phyloP scores from a whole-genome alignment of 768 basidiomycete species.

The Hericium erinaceus region DNA sequence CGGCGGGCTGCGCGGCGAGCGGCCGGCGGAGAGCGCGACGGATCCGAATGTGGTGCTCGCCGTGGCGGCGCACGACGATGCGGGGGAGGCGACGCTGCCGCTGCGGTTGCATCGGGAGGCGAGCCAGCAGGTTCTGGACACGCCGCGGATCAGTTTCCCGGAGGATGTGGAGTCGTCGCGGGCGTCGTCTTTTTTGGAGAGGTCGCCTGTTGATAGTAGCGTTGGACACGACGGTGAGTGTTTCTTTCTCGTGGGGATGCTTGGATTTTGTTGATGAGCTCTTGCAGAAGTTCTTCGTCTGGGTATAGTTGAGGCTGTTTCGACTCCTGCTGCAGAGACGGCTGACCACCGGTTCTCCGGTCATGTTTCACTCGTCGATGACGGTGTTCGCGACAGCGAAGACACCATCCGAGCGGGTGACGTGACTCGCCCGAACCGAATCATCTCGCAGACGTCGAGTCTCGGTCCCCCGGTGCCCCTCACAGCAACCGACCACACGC shows the following conservation, averaged over 20 bases:
- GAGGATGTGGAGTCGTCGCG: constrained; percentile 28
- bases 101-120: constrained; percentile 20
- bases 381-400: constrained; percentile 1
- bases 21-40: background rate
- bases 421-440: constrained; percentile 1
- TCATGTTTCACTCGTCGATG: constrained; percentile 15
- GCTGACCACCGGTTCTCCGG: constrained; percentile 28
- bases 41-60: constrained; percentile 16
- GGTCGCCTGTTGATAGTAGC: constrained; percentile 10
- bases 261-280: background rate
- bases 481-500: constrained; percentile 22
- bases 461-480: constrained; percentile 17
- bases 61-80: constrained; percentile 6
- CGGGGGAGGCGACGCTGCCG: constrained; percentile 15
- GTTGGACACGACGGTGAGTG: constrained; percentile 26
- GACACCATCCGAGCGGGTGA: constrained; percentile 5
- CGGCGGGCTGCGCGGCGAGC: constrained; percentile 15
- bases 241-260: background rate
- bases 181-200: constrained; percentile 24
- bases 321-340: constrained; percentile 38
- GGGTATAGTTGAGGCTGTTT: constrained; percentile 39
- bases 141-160: constrained; percentile 21
- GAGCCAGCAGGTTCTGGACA: constrained; percentile 6
- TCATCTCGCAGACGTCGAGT: constrained; percentile 15
- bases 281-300: constrained; percentile 38